A percentile compares a stretch with the other conserved stretches of the same genome.
These are phyloP conservation scores for Picochlorum sp. DNA, from an alignment of 139 green algal species.

Conservation along the genomic window DNA sequence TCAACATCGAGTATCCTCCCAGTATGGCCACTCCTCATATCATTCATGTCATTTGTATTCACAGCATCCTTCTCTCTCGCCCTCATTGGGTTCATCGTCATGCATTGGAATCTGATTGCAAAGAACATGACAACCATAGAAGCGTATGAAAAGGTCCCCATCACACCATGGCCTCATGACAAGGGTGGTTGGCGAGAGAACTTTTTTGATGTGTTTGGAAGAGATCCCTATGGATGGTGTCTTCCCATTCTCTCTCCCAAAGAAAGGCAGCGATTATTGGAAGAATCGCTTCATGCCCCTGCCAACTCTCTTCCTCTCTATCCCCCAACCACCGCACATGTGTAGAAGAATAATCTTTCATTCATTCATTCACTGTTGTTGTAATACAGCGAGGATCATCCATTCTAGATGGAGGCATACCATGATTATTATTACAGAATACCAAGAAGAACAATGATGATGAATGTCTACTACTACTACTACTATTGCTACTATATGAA, in stretches of 20 bases:
- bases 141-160: constrained; percentile 75
- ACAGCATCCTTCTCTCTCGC: constrained; percentile 44
- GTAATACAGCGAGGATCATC: too few relatives aligned
- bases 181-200: constrained; percentile 41
- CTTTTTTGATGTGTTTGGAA: constrained; percentile 68
- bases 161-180: constrained; percentile 70
- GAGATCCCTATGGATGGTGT: constrained; percentile 38
- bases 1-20: not conserved
- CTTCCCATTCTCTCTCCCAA: constrained; percentile 33
- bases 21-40: constrained; percentile 12
- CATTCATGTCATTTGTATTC: constrained; percentile 43
- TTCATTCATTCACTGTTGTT: too few relatives aligned
- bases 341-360: too few relatives aligned
- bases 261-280: not conserved
- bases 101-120: constrained; percentile 55
- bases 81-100: constrained; percentile 66
- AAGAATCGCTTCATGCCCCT: not conserved
- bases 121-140: constrained; percentile 79
- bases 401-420: too few relatives aligned
- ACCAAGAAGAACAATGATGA: too few relatives aligned
- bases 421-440: too few relatives aligned
- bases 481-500: too few relatives aligned
- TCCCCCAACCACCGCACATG: too few relatives aligned
- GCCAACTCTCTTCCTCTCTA: too few relatives aligned
- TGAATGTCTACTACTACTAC: too few relatives aligned